These are phyloP conservation scores for Amanita exitialis DNA, from an alignment of 768 basidiomycete genomes.

Conservation along the genomic window DNA sequence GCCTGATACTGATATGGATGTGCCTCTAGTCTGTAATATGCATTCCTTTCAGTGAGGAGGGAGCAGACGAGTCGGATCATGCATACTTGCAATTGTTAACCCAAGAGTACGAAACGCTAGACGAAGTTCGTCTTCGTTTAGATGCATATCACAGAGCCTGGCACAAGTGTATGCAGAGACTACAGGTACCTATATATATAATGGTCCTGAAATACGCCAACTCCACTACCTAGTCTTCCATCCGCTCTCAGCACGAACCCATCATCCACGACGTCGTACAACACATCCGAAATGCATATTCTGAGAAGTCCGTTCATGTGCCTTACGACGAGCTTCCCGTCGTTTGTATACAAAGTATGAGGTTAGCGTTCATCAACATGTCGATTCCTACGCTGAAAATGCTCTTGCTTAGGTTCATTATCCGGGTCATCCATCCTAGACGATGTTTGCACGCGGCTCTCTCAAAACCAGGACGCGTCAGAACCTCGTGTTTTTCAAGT, in stretches of 20 bases:
- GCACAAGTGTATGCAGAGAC: slow-evolving; percentile 44
- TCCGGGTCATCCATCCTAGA: slow-evolving; percentile 37
- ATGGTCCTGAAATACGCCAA: slow-evolving; percentile 19
- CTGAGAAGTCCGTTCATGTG: slow-evolving; percentile 37
- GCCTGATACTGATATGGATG: background rate
- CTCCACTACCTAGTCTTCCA: slow-evolving; percentile 31
- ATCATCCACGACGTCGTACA: slow-evolving; percentile 34
- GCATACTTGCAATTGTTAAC: background rate
- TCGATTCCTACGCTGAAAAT: background rate
- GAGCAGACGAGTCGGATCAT: background rate
- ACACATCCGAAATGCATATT: slow-evolving; percentile 34
- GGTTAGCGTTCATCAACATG: background rate
- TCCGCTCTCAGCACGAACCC: slow-evolving; percentile 16
- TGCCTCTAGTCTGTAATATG: background rate
- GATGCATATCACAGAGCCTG: slow-evolving; percentile 47
- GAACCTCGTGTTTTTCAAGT: slow-evolving; percentile 7
- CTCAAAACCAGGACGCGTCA: slow-evolving; percentile 13
- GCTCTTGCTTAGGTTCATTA: slow-evolving; percentile 25
- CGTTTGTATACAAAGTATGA: slow-evolving; percentile 41
- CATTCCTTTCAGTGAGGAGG: slow-evolving; percentile 2
- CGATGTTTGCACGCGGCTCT: slow-evolving; percentile 28
- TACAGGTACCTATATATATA: slow-evolving; percentile 34
- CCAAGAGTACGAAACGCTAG: background rate
- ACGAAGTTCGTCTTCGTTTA: slow-evolving; percentile 24
- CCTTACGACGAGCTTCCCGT: slow-evolving; percentile 54